Evolutionary conservation across 2,329 filamentous ascomycete species (phyloP), one percentile per base, ranked within the genome.

Genomic region (Ceratocystis destructans): DNA sequence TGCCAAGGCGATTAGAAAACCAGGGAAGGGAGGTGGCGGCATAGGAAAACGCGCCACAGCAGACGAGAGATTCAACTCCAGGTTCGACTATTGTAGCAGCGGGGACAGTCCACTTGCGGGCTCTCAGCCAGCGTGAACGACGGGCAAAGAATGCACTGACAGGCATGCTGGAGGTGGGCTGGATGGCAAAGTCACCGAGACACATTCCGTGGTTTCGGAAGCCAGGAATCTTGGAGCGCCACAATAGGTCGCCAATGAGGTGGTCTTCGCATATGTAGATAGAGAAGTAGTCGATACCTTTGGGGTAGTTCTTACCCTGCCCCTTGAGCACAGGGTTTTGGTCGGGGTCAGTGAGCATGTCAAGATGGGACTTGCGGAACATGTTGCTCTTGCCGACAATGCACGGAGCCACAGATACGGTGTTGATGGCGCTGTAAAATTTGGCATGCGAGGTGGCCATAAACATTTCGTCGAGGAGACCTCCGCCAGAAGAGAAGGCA

Each of bases 221-320:
- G 1, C 83, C 82, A 0, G 83, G 81, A 4, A 88, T 76, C 1
- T 77, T 72, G n/a, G 83, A 82, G 66, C 86, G 85, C 91, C 92
- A 99, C 3, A 99, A 81, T 0, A 94, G 77, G 70, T 99, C 94
- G 12, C 93, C 93, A 65, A 99, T 96, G 28, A 96, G 79, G 72
- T 99, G 94, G 73, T 99, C 94, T 74, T 99, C 95, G 77, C 94
- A 99, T 73, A 99, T 97, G 73, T 96, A 96, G 70, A 90, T 83
- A 2, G 90, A 96, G 76, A 99, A 99, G 76, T 87, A 92, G 75
- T 97, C 91, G 70, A 99, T 87, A 0, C 94, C 95, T 70, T 80
- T 74, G 71, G 77, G 67, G 66, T 75, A 70, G 71, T 77, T 72
- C 57, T 74, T 71, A 69, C 74, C 72, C 37, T 66, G 62, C 44